phyloP scores from a whole-genome alignment of 345 rosid genomes.

The Gossypium mustelinum region DNA sequence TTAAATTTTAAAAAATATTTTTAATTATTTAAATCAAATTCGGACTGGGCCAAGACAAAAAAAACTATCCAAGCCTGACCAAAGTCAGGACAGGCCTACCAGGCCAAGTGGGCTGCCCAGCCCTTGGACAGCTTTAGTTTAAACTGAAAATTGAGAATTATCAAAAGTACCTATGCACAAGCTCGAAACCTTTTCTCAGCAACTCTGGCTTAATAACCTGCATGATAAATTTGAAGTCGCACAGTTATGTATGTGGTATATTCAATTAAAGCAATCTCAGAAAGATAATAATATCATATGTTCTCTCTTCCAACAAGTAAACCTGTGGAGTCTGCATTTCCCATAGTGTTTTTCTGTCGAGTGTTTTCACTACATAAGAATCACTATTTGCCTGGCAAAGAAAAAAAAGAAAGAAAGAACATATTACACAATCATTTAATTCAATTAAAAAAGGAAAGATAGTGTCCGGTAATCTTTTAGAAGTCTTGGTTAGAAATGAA shows the following conservation, averaged over 20 bases:
- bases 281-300: neutral
- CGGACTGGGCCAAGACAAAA: too few relatives aligned
- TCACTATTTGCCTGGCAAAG: slow-evolving; percentile 57
- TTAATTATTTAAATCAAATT: too few relatives aligned
- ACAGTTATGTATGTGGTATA: slow-evolving; percentile 7
- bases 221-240: neutral
- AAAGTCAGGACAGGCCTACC: too few relatives aligned
- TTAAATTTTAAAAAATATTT: too few relatives aligned
- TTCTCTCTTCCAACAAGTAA: slow-evolving; percentile 12
- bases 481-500: neutral
- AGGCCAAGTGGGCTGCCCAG: too few relatives aligned
- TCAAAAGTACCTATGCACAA: slow-evolving; percentile 66
- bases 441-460: neutral
- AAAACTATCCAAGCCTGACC: too few relatives aligned
- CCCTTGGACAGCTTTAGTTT: too few relatives aligned
- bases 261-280: neutral
- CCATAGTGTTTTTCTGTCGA: slow-evolving; percentile 89
- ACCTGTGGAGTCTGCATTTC: slow-evolving; percentile 99
- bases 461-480: neutral
- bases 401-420: neutral
- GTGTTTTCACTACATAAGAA: slow-evolving; percentile 78
- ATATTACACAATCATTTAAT: neutral
- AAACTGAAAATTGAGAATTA: neutral
- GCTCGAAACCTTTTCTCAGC: slow-evolving; percentile 80
- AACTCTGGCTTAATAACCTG: slow-evolving; percentile 81